These are phyloP conservation scores for Penicillium sp. DNA, from an alignment of 2,329 filamentous ascomycete genomes.

Conservation along the genomic window DNA sequence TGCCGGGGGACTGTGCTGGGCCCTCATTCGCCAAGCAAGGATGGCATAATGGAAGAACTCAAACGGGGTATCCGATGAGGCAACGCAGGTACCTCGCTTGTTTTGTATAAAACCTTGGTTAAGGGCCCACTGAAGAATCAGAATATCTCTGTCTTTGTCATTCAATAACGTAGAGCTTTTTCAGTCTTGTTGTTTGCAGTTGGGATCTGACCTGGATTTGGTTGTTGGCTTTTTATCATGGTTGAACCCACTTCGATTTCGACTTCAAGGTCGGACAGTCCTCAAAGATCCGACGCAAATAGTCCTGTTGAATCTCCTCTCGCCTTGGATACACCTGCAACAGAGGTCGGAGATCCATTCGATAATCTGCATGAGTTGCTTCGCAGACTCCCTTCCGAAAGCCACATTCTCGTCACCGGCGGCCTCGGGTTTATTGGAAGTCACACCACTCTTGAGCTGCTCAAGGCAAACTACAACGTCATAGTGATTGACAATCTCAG, in stretches of 20 bases:
- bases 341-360: conserved; percentile 47
- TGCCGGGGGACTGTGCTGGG: conserved; percentile 15
- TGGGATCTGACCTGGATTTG: background rate
- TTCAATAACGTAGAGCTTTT: conserved; percentile 12
- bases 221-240: background rate
- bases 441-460: conserved; percentile 44
- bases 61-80: conserved; percentile 14
- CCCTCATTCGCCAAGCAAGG: conserved; percentile 12
- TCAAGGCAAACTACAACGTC: conserved; percentile 44
- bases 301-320: conserved; percentile 33
- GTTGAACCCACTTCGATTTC: conserved; percentile 10
- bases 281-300: conserved; percentile 30
- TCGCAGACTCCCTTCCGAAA: conserved; percentile 38
- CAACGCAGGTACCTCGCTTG: conserved; percentile 13
- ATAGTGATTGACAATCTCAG: conserved; percentile 45
- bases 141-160: conserved; percentile 13
- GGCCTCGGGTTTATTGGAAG: conserved; percentile 46
- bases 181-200: background rate
- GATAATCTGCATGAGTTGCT: conserved; percentile 46
- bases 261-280: conserved; percentile 30
- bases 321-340: conserved; percentile 44
- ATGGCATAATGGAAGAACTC: conserved; percentile 16
- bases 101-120: conserved; percentile 22
- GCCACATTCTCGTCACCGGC: conserved; percentile 44
- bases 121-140: conserved; percentile 1